A percentile compares a stretch with the other conserved stretches of the same genome.
Conservation (phyloP, 257 asterid genomes). For the Gentiana straminea region DNA sequence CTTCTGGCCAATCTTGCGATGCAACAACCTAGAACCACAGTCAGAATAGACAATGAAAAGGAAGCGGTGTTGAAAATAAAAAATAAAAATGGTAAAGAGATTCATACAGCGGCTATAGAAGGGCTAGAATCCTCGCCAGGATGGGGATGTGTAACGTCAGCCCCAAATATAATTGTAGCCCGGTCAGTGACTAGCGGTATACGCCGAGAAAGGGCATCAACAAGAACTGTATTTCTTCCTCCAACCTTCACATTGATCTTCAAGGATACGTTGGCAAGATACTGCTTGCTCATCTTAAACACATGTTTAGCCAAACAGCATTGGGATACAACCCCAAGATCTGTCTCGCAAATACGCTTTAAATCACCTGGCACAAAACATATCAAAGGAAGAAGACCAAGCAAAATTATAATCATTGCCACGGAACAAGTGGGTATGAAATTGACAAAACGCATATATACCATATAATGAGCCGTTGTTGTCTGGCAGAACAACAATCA, state of each 20-base stretch:
- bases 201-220: conserved; percentile 77
- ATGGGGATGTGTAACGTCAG: conserved; percentile 97
- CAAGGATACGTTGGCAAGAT: conserved; percentile 83
- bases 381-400: not conserved
- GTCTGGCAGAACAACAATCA: conserved; percentile 80
- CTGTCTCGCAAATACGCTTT: conserved; percentile 91
- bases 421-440: not conserved
- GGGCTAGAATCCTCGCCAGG: conserved; percentile 99
- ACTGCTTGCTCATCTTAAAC: conserved; percentile 67
- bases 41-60: not conserved
- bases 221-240: conserved; percentile 87
- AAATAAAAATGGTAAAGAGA: not conserved
- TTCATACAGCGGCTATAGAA: conserved; percentile 88
- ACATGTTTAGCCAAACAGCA: conserved; percentile 93
- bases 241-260: conserved; percentile 95
- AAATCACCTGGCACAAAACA: conserved; percentile 48
- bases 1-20: conserved; percentile 99
- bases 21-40: conserved; percentile 68
- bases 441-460: conserved; percentile 15
- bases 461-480: conserved; percentile 96
- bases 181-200: conserved; percentile 87
- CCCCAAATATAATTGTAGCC: conserved; percentile 94
- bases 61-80: not conserved
- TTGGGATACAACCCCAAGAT: conserved; percentile 93
- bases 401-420: not conserved